These are phyloP conservation scores for Ceratopteris richardii DNA, from an alignment of 75 land plant species.

Conservation along the genomic window DNA sequence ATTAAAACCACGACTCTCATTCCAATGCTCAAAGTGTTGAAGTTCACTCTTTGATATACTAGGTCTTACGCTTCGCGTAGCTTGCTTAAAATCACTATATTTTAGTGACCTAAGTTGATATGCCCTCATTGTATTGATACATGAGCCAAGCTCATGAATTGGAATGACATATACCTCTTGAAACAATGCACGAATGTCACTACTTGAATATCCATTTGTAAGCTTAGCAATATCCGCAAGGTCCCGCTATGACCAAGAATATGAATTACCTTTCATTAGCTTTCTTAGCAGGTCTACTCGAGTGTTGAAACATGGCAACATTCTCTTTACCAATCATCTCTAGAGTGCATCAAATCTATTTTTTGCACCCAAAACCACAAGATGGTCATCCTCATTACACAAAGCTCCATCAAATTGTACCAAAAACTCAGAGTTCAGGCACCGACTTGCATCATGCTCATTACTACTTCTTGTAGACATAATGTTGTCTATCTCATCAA, in stretches of 20 bases:
- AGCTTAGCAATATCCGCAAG: conserved; percentile 61
- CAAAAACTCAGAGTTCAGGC: too few relatives aligned
- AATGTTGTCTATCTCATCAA: too few relatives aligned
- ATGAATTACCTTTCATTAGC: conserved; percentile 74
- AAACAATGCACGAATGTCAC: conserved; percentile 90
- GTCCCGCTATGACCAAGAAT: conserved; percentile 60
- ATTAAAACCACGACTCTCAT: conserved; percentile 66
- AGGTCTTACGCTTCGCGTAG: conserved; percentile 80
- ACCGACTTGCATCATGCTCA: too few relatives aligned
- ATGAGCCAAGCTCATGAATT: conserved; percentile 81
- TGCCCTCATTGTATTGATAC: conserved; percentile 55
- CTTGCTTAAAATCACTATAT: conserved; percentile 65
- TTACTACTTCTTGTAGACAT: too few relatives aligned
- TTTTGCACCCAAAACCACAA: too few relatives aligned
- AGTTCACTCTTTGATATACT: conserved; percentile 71
- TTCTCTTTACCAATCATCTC: too few relatives aligned
- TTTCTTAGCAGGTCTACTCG: too few relatives aligned
- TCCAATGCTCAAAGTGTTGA: conserved; percentile 72
- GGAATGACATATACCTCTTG: conserved; percentile 99
- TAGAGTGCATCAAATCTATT: conserved; percentile 96
- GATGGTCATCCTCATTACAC: too few relatives aligned
- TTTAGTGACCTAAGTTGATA: conserved; percentile 67
- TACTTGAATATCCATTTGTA: conserved; percentile 96
- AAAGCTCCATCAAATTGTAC: too few relatives aligned
- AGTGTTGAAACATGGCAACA: too few relatives aligned